Evolutionary conservation across 179 eudicot genomes (phyloP).

Genomic region (Carnegiea gigantea): DNA sequence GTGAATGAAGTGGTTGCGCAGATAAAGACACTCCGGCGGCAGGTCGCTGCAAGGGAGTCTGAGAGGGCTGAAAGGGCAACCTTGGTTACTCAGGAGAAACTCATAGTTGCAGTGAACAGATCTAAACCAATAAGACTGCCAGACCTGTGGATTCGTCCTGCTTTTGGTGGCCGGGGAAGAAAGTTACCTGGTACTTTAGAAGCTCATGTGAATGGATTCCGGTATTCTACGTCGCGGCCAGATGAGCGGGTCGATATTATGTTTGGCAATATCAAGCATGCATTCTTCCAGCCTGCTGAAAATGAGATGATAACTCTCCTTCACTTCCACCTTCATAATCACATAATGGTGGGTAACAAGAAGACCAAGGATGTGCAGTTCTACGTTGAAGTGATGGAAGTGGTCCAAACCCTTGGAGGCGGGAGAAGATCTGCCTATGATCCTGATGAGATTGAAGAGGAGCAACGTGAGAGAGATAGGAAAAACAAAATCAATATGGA

Average conservation of each 20-base stretch:
- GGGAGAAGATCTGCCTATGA: constrained; percentile 82
- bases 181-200: constrained; percentile 72
- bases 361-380: constrained; percentile 93
- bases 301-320: constrained; percentile 86
- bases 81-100: constrained; percentile 80
- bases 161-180: constrained; percentile 76
- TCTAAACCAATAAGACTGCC: constrained; percentile 73
- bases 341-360: constrained; percentile 90
- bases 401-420: constrained; percentile 82
- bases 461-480: constrained; percentile 81
- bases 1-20: constrained; percentile 68
- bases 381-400: constrained; percentile 88
- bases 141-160: constrained; percentile 79
- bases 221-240: constrained; percentile 71
- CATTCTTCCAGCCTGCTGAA: constrained; percentile 94
- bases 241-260: constrained; percentile 82
- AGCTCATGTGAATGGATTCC: constrained; percentile 75
- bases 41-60: constrained; percentile 76
- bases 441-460: constrained; percentile 95
- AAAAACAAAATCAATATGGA: constrained; percentile 85
- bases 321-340: constrained; percentile 87
- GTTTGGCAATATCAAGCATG: constrained; percentile 79
- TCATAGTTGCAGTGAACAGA: constrained; percentile 55
- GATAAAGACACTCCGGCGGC: constrained; percentile 69
- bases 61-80: constrained; percentile 94